Evolutionary conservation across 257 asterid genomes (phyloP).

Genomic region (Nicotiana tomentosiformis): DNA sequence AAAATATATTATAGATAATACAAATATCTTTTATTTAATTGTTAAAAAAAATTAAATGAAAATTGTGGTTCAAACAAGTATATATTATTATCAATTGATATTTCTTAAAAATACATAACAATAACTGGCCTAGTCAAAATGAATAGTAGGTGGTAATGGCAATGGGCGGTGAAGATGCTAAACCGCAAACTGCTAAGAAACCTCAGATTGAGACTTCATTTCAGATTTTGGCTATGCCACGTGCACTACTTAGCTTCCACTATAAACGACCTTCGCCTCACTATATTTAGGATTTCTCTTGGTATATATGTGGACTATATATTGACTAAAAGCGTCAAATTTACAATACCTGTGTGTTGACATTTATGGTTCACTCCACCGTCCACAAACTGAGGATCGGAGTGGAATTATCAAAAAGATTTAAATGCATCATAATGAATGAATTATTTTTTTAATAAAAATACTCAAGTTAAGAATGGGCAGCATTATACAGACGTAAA

Average conservation of each 20-base stretch:
- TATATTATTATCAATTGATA: neutral
- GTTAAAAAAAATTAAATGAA: no score
- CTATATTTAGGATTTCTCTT: no score
- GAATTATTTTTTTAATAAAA: neutral
- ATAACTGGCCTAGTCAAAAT: neutral
- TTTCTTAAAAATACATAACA: no score
- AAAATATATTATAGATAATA: no score
- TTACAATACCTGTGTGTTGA: neutral
- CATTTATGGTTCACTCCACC: constrained; percentile 1
- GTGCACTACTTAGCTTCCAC: neutral
- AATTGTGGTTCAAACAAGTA: neutral
- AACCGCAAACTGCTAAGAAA: neutral
- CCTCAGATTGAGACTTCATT: neutral
- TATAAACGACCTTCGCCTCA: no score
- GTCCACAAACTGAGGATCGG: neutral
- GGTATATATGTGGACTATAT: neutral
- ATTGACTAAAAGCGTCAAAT: neutral
- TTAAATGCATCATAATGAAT: neutral
- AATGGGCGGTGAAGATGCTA: neutral
- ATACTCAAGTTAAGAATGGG: neutral
- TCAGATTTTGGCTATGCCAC: neutral
- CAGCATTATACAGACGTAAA: neutral
- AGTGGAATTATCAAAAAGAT: neutral
- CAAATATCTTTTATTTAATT: no score
- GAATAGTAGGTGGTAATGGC: neutral